phyloP scores from a whole-genome alignment of 495 filamentous ascomycete species.

The Tuber microsphaerosporum region DNA sequence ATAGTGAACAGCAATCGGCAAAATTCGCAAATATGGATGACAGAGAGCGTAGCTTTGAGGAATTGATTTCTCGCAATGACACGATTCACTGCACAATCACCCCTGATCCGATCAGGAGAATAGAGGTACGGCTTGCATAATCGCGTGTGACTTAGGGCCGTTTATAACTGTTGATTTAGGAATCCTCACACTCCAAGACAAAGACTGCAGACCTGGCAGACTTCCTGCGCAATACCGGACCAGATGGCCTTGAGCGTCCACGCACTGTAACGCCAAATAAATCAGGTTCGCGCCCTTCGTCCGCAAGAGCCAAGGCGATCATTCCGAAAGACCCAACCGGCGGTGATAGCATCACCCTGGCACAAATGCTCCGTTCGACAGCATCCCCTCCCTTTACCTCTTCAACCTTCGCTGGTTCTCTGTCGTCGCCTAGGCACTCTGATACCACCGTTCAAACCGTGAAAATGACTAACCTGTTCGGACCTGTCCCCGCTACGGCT shows the following conservation, averaged over 20 bases:
- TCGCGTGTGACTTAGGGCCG: neutral
- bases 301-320: constrained; percentile 31
- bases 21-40: constrained; percentile 45
- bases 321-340: constrained; percentile 28
- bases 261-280: constrained; percentile 28
- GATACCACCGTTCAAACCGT: constrained; percentile 7
- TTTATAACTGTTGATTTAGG: constrained; percentile 11
- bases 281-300: constrained; percentile 28
- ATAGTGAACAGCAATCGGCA: constrained; percentile 46
- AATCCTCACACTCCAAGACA: constrained; percentile 19
- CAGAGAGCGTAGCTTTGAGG: constrained; percentile 62
- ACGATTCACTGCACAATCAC: constrained; percentile 93
- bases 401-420: neutral
- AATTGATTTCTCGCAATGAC: constrained; percentile 80
- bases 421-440: constrained; percentile 15
- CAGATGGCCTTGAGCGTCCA: constrained; percentile 40
- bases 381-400: constrained; percentile 13
- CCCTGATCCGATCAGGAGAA: constrained; percentile 77
- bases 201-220: constrained; percentile 57
- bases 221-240: constrained; percentile 78
- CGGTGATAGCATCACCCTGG: constrained; percentile 24
- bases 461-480: neutral
- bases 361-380: constrained; percentile 27
- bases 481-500: neutral
- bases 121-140: constrained; percentile 56